phyloP scores from a whole-genome alignment of 2,329 filamentous ascomycete genomes.

The Exophiala spinifera region DNA sequence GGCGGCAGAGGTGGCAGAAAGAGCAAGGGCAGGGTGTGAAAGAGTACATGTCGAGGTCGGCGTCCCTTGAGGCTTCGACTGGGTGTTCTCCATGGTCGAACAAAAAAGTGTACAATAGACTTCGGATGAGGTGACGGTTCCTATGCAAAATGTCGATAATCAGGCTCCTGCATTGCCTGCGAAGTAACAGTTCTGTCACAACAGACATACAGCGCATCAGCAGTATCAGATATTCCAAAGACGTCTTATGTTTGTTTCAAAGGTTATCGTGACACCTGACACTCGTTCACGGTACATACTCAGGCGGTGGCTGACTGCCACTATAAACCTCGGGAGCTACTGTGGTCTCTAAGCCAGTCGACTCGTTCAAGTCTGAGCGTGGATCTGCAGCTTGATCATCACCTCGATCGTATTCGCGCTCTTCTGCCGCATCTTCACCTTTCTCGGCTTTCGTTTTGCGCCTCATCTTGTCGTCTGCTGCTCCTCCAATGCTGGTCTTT shows the following conservation, averaged over 20 bases:
- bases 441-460: constrained; percentile 15
- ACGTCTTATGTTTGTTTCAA: no score
- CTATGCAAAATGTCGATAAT: no score
- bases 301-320: not conserved
- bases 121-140: no score
- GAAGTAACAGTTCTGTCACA: no score
- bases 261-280: no score
- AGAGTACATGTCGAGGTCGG: not conserved
- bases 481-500: constrained; percentile 3
- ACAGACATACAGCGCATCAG: no score
- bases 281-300: not conserved
- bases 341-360: not conserved
- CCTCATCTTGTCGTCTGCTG: not conserved
- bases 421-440: constrained; percentile 19
- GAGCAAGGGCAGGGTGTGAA: constrained; percentile 20
- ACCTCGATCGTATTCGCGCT: constrained; percentile 2
- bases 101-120: no score
- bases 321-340: not conserved
- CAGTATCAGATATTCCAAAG: no score
- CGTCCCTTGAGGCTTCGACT: no score
- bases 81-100: no score
- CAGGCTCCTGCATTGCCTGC: no score
- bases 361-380: not conserved
- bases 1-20: constrained; percentile 17
- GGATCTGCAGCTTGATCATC: not conserved